Evolutionary conservation across 768 basidiomycete genomes (phyloP).

Genomic region (Podaxis pistillaris): DNA sequence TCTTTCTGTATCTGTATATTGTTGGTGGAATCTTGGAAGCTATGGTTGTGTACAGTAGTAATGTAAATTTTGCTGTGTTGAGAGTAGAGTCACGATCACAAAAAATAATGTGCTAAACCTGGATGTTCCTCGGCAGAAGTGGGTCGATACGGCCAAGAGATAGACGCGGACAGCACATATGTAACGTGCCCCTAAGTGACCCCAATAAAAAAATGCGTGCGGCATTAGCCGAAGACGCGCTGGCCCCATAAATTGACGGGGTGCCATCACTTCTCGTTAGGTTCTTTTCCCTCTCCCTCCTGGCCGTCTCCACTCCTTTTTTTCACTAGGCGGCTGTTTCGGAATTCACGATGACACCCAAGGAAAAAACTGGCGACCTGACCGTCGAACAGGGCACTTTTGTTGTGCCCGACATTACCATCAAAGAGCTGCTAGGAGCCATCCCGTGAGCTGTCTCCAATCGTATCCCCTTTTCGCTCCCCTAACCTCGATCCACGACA

Average conservation of each 20-base stretch:
- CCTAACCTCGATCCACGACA: conserved; percentile 25
- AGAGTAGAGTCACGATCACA: background rate
- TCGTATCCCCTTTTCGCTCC: conserved; percentile 1
- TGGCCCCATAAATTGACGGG: conserved; percentile 28
- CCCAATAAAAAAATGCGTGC: conserved; percentile 12
- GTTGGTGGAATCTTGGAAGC: background rate
- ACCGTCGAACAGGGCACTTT: conserved; percentile 57
- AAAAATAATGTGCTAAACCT: background rate
- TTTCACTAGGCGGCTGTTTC: conserved; percentile 14
- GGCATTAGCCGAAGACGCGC: conserved; percentile 17
- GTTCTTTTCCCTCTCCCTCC: conserved; percentile 16
- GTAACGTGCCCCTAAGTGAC: background rate
- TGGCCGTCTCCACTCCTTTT: conserved; percentile 12
- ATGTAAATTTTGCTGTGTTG: background rate
- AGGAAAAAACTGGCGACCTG: conserved; percentile 27
- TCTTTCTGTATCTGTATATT: conserved; percentile 2
- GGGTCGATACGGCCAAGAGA: no score
- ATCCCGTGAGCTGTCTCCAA: conserved; percentile 64
- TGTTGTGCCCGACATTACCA: conserved; percentile 77
- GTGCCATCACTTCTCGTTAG: conserved; percentile 6
- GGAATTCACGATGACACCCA: conserved; percentile 29
- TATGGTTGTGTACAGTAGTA: background rate
- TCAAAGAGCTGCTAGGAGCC: conserved; percentile 81
- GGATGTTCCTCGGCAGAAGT: background rate
- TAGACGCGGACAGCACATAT: no score